Percentiles rank a stretch among this genome's conserved stretches.
phyloP scores from a whole-genome alignment of 2,329 filamentous ascomycete species.

The Exophiala sideris region DNA sequence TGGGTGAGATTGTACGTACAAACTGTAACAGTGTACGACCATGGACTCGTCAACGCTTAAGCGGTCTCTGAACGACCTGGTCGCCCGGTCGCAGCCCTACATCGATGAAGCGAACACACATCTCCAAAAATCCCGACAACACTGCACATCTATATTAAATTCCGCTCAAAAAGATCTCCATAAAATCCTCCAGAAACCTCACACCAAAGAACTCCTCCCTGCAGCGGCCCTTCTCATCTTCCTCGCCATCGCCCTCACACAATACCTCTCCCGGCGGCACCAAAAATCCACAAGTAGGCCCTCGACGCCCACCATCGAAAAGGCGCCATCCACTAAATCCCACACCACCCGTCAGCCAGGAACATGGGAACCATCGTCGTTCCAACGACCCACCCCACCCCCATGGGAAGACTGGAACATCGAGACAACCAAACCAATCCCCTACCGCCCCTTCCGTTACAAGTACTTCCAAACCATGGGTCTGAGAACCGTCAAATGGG shows the following conservation, averaged over 20 bases:
- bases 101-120: conserved; percentile 14
- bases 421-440: conserved; percentile 65
- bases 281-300: background rate
- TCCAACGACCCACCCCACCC: conserved; percentile 56
- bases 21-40: background rate
- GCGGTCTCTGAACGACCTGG: conserved; percentile 11
- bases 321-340: conserved; percentile 7
- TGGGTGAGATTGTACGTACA: background rate
- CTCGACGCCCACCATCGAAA: conserved; percentile 23
- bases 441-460: conserved; percentile 74
- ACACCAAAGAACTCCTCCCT: conserved; percentile 31
- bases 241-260: conserved; percentile 9
- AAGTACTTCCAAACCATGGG: conserved; percentile 77
- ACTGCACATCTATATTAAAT: conserved; percentile 17
- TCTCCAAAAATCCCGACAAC: conserved; percentile 11
- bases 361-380: conserved; percentile 58
- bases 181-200: conserved; percentile 25
- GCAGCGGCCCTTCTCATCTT: conserved; percentile 33
- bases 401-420: conserved; percentile 69
- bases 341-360: conserved; percentile 23
- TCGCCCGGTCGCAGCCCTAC: conserved; percentile 21
- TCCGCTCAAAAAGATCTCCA: conserved; percentile 20
- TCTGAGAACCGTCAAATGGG: conserved; percentile 59
- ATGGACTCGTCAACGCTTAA: conserved; percentile 17
- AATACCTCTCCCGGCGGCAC: conserved; percentile 20